phyloP scores from a whole-genome alignment of 129 eudicot genomes.

The Saposhnikovia divaricata region DNA sequence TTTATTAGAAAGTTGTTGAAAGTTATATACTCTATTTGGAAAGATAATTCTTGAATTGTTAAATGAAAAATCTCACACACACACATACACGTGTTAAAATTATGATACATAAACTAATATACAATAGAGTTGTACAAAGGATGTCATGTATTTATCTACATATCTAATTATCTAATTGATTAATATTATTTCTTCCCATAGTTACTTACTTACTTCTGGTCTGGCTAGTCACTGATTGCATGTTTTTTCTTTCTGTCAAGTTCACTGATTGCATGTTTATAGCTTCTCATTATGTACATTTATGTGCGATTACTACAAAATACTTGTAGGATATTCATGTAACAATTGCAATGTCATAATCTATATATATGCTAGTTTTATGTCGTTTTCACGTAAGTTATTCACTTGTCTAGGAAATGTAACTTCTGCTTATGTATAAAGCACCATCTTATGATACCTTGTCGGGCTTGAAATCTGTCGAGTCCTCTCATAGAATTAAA shows the following conservation, averaged over 20 bases:
- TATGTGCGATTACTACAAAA: background rate
- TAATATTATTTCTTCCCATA: background rate
- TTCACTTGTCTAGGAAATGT: background rate
- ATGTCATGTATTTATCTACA: background rate
- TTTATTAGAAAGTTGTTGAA: too few species aligned
- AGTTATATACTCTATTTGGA: too few species aligned
- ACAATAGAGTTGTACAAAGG: background rate
- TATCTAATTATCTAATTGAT: background rate
- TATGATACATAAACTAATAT: too few species aligned
- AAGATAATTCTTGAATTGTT: too few species aligned
- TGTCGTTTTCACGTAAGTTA: background rate
- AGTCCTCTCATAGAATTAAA: background rate
- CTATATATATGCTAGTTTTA: background rate
- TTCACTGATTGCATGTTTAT: background rate
- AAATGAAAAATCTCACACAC: too few species aligned
- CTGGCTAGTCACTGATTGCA: background rate
- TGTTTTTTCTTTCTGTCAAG: background rate
- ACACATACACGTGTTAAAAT: too few species aligned
- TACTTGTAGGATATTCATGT: background rate
- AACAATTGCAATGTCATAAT: background rate
- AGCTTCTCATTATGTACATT: background rate
- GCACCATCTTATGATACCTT: background rate
- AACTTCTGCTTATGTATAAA: background rate
- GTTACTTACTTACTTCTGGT: background rate
- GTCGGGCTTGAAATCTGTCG: background rate